Evolutionary conservation across 2,329 filamentous ascomycete genomes (phyloP).

Genomic region (Microcyclospora tardicrescens): DNA sequence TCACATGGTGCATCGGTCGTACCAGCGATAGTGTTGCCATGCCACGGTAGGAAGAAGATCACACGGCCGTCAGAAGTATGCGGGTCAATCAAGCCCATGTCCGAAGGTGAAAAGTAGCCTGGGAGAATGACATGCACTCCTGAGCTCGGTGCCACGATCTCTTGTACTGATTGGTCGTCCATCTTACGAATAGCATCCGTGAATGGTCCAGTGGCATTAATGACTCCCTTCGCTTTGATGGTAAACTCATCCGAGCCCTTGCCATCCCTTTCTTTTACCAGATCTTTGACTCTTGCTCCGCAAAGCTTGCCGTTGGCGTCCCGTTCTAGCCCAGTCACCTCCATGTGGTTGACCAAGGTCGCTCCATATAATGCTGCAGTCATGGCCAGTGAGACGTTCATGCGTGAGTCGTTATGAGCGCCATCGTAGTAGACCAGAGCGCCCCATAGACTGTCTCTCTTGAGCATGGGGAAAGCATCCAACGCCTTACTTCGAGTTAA

Average conservation of each 20-base stretch:
- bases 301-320: slow-evolving; percentile 59
- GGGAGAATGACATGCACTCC: slow-evolving; percentile 79
- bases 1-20: slow-evolving; percentile 69
- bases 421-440: slow-evolving; percentile 86
- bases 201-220: slow-evolving; percentile 84
- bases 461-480: slow-evolving; percentile 80
- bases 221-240: slow-evolving; percentile 65
- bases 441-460: slow-evolving; percentile 63
- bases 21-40: slow-evolving; percentile 82
- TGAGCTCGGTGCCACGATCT: slow-evolving; percentile 75
- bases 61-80: slow-evolving; percentile 78
- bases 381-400: slow-evolving; percentile 82
- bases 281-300: slow-evolving; percentile 60
- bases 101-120: slow-evolving; percentile 70
- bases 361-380: slow-evolving; percentile 78
- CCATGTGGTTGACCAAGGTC: slow-evolving; percentile 71
- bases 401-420: slow-evolving; percentile 81
- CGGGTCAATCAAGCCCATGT: slow-evolving; percentile 81
- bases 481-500: slow-evolving; percentile 74
- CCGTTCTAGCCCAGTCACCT: slow-evolving; percentile 66
- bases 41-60: slow-evolving; percentile 89
- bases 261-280: slow-evolving; percentile 53
- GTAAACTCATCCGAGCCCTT: slow-evolving; percentile 49
- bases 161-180: slow-evolving; percentile 57
- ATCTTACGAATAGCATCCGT: slow-evolving; percentile 75